phyloP scores from a whole-genome alignment of 2,329 filamentous ascomycete species.

The Cryoendolithus antarcticus region DNA sequence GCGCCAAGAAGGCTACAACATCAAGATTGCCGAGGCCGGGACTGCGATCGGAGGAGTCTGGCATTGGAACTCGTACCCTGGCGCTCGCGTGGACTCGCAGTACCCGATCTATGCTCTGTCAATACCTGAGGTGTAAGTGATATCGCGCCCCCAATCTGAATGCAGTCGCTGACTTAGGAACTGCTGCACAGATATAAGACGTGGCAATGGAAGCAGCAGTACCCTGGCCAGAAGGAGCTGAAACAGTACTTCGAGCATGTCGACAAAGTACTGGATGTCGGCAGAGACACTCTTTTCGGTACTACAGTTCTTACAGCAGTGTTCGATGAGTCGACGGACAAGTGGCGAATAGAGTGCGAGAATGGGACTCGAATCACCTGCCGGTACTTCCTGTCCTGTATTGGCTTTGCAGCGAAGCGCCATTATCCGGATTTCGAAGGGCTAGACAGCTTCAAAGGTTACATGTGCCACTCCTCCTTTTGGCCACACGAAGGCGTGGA shows the following conservation, averaged over 20 bases:
- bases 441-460: slow-evolving; percentile 27
- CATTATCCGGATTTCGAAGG: slow-evolving; percentile 27
- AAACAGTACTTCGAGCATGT: slow-evolving; percentile 48
- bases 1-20: slow-evolving; percentile 19
- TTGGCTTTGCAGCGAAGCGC: slow-evolving; percentile 27
- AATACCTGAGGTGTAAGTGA: slow-evolving; percentile 28
- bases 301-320: slow-evolving; percentile 42
- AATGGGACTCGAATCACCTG: slow-evolving; percentile 23
- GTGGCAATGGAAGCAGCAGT: slow-evolving; percentile 39
- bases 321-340: slow-evolving; percentile 36
- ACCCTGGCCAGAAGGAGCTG: slow-evolving; percentile 30
- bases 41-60: slow-evolving; percentile 26
- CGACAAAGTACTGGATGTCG: slow-evolving; percentile 43
- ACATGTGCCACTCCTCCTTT: slow-evolving; percentile 27
- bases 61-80: slow-evolving; percentile 28
- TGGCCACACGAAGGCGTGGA: slow-evolving; percentile 27
- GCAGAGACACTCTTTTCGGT: slow-evolving; percentile 46
- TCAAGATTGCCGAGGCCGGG: slow-evolving; percentile 25
- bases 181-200: slow-evolving; percentile 21
- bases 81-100: slow-evolving; percentile 36
- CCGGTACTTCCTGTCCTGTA: slow-evolving; percentile 26
- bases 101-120: slow-evolving; percentile 37
- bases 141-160: background rate
- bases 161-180: background rate
- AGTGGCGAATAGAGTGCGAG: slow-evolving; percentile 40